phyloP scores from a whole-genome alignment of 2,329 filamentous ascomycete species.

The Hymenoscyphus scutula region DNA sequence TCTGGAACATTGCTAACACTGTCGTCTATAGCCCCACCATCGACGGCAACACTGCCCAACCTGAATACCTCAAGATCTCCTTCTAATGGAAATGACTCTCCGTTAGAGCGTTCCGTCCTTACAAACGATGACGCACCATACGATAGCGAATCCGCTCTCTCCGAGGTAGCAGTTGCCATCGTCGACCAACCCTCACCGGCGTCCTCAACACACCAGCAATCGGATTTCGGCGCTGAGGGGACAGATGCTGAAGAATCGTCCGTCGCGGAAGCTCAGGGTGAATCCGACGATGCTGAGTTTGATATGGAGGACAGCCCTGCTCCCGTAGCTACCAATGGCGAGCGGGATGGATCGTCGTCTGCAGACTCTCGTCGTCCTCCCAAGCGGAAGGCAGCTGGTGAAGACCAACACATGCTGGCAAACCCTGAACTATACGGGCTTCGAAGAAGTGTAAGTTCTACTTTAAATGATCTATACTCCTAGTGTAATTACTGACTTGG shows the following conservation, averaged over 20 bases:
- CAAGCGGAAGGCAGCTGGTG: slow-evolving; percentile 70
- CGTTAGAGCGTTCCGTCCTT: slow-evolving; percentile 46
- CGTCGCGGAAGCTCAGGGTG: slow-evolving; percentile 45
- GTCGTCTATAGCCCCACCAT: slow-evolving; percentile 52
- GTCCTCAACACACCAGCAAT: slow-evolving; percentile 41
- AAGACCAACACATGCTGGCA: slow-evolving; percentile 80
- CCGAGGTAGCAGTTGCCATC: slow-evolving; percentile 63
- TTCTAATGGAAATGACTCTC: slow-evolving; percentile 64
- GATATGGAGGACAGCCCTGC: slow-evolving; percentile 64
- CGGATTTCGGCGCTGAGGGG: slow-evolving; percentile 34
- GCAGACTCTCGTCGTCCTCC: slow-evolving; percentile 64
- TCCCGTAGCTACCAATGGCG: slow-evolving; percentile 46
- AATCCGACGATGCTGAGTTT: slow-evolving; percentile 71
- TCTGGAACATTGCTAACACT: slow-evolving; percentile 44
- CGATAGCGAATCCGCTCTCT: slow-evolving; percentile 72
- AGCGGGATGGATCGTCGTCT: slow-evolving; percentile 60
- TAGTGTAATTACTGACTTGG: slow-evolving; percentile 24
- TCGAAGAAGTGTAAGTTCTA: slow-evolving; percentile 74
- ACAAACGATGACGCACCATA: slow-evolving; percentile 44
- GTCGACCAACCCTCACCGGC: slow-evolving; percentile 49
- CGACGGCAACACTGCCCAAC: slow-evolving; percentile 59
- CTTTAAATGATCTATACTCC: slow-evolving; percentile 36
- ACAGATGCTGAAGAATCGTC: slow-evolving; percentile 34
- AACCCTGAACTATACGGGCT: slow-evolving; percentile 95
- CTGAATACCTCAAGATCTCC: slow-evolving; percentile 62